Evolutionary conservation across 768 basidiomycete species (phyloP).

Genomic region (Albatrellus ellisii): DNA sequence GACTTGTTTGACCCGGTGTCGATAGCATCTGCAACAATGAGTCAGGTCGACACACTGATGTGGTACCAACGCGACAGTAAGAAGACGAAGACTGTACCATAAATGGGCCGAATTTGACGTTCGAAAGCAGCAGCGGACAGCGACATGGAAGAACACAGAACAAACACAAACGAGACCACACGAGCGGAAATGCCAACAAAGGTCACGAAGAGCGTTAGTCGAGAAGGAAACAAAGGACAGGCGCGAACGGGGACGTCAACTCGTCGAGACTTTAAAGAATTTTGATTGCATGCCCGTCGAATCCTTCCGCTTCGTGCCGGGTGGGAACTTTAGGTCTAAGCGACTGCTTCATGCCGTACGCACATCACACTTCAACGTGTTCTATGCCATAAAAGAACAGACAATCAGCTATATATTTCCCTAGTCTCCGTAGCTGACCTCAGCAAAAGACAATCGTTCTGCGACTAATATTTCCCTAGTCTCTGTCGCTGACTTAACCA

Average conservation of each 20-base stretch:
- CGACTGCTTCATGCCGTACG: too few relatives aligned
- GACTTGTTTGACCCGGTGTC: slow-evolving; percentile 82
- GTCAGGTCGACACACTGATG: slow-evolving; percentile 7
- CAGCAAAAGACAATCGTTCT: too few relatives aligned
- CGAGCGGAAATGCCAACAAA: background rate
- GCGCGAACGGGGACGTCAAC: background rate
- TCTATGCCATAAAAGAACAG: too few relatives aligned
- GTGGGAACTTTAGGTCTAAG: too few relatives aligned
- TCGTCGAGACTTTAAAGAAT: too few relatives aligned
- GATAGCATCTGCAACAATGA: slow-evolving; percentile 48
- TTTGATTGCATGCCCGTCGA: too few relatives aligned
- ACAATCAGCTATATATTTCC: too few relatives aligned
- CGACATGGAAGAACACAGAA: background rate
- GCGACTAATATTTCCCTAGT: too few relatives aligned
- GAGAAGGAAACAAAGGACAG: background rate
- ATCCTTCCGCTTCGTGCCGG: too few relatives aligned
- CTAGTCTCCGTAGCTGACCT: too few relatives aligned
- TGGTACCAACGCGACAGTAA: background rate
- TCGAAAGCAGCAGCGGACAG: slow-evolving; percentile 54
- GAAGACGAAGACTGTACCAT: slow-evolving; percentile 46
- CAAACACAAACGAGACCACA: background rate
- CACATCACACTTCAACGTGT: too few relatives aligned
- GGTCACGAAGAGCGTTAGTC: background rate
- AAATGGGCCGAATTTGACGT: slow-evolving; percentile 77
- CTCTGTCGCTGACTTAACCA: too few relatives aligned